These are phyloP conservation scores for Boletus reticulatus DNA, from an alignment of 768 basidiomycete genomes.

Conservation along the genomic window DNA sequence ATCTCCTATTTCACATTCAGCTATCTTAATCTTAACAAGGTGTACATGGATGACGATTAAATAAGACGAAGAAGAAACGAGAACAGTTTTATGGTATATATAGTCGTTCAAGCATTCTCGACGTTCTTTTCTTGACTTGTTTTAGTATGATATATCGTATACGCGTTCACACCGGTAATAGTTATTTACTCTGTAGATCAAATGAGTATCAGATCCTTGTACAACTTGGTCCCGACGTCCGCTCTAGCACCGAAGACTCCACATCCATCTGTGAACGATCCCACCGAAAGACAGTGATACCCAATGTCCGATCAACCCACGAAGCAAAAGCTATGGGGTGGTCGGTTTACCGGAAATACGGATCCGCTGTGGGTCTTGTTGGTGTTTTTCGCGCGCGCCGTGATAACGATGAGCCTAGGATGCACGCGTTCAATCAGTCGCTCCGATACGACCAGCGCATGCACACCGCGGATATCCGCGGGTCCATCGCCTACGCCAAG, in stretches of 20 bases:
- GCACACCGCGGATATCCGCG: constrained; percentile 87
- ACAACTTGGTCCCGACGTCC: too few species aligned
- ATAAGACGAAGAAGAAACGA: neutral
- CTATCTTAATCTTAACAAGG: constrained; percentile 1
- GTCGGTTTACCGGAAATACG: constrained; percentile 83
- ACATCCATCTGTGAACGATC: too few species aligned
- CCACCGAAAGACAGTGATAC: neutral
- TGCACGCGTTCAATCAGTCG: constrained; percentile 98
- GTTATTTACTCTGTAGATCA: too few species aligned
- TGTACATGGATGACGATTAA: constrained; percentile 9
- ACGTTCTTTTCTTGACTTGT: neutral
- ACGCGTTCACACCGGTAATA: neutral
- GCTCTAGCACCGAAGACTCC: neutral
- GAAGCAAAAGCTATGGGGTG: constrained; percentile 84
- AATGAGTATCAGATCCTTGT: neutral
- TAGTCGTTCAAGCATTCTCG: neutral
- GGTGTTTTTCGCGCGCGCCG: neutral
- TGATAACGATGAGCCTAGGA: constrained; percentile 45
- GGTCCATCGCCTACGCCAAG: constrained; percentile 96
- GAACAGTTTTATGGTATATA: constrained; percentile 10
- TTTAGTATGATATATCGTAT: neutral
- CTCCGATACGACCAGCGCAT: constrained; percentile 93
- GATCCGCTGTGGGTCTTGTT: constrained; percentile 46
- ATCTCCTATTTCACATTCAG: constrained; percentile 6
- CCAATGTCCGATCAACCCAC: constrained; percentile 41